Conservation (phyloP, 1,284 basidiomycete species). For the Xanthoconium separans region DNA sequence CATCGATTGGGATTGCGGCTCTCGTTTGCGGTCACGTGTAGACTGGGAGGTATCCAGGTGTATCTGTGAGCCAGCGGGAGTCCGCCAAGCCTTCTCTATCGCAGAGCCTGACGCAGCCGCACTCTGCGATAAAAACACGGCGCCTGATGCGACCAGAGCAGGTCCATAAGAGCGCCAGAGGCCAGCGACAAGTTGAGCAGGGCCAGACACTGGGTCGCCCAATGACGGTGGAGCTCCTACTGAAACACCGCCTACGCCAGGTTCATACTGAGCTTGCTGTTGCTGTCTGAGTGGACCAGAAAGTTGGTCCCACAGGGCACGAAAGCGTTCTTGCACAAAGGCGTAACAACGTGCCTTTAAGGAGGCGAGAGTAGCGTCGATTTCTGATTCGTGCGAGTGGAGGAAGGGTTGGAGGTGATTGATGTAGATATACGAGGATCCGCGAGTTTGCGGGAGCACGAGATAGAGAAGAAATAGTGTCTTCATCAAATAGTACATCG, state of each 20-base stretch:
- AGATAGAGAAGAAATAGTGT: conserved; percentile 86
- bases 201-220: conserved; percentile 57
- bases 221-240: conserved; percentile 47
- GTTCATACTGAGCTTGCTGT: conserved; percentile 25
- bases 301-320: conserved; percentile 62
- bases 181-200: conserved; percentile 59
- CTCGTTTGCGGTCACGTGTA: conserved; percentile 44
- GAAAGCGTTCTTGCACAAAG: conserved; percentile 64
- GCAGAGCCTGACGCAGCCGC: conserved; percentile 35
- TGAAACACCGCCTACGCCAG: conserved; percentile 21
- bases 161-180: conserved; percentile 78
- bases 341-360: conserved; percentile 57
- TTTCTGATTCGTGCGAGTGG: conserved; percentile 71
- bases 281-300: conserved; percentile 45
- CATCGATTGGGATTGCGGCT: conserved; percentile 33
- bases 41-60: conserved; percentile 24
- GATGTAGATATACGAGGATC: conserved; percentile 78
- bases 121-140: conserved; percentile 54
- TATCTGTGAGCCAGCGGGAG: conserved; percentile 25
- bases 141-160: conserved; percentile 61
- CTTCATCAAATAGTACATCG: conserved; percentile 85
- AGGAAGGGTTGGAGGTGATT: conserved; percentile 80
- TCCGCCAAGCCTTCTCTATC: conserved; percentile 24
- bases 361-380: conserved; percentile 72
- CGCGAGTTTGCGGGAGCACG: conserved; percentile 85